A percentile compares a stretch with the other conserved stretches of the same genome.
Conservation (phyloP, 2,329 filamentous ascomycete genomes). For the Chaetomiaceae sp. region DNA sequence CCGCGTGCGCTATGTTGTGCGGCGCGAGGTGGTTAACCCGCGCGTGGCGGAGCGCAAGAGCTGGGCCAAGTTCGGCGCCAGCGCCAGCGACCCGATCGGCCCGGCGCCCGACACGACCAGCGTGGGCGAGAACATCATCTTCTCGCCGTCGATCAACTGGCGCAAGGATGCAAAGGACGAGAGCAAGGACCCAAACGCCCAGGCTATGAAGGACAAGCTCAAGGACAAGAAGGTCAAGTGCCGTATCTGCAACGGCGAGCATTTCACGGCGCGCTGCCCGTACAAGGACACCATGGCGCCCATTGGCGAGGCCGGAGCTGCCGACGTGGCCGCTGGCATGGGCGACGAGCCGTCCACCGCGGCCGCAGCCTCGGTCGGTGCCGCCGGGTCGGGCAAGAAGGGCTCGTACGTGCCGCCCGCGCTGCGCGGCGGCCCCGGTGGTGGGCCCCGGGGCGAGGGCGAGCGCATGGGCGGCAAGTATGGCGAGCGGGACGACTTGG, state of each 20-base stretch:
- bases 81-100: slow-evolving; percentile 76
- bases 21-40: slow-evolving; percentile 92
- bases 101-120: slow-evolving; percentile 86
- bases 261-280: slow-evolving; percentile 97
- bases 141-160: slow-evolving; percentile 90
- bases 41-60: slow-evolving; percentile 89
- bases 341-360: slow-evolving; percentile 42
- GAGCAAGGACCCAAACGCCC: slow-evolving; percentile 65
- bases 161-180: slow-evolving; percentile 79
- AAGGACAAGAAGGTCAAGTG: slow-evolving; percentile 99
- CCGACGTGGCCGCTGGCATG: slow-evolving; percentile 51
- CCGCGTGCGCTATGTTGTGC: slow-evolving; percentile 84
- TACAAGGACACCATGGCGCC: slow-evolving; percentile 99
- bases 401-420: slow-evolving; percentile 92
- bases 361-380: slow-evolving; percentile 46
- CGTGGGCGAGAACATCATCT: slow-evolving; percentile 96
- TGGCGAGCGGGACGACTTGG: slow-evolving; percentile 87
- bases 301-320: slow-evolving; percentile 57
- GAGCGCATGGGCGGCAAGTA: slow-evolving; percentile 87
- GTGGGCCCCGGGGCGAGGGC: slow-evolving; percentile 50
- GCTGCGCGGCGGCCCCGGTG: slow-evolving; percentile 61
- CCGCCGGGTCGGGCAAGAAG: slow-evolving; percentile 60
- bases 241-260: slow-evolving; percentile 96
- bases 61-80: slow-evolving; percentile 89
- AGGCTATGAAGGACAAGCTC: slow-evolving; percentile 72